Evolutionary conservation across 169 alveolate genomes (phyloP).

Genomic region (Babesia microti): DNA sequence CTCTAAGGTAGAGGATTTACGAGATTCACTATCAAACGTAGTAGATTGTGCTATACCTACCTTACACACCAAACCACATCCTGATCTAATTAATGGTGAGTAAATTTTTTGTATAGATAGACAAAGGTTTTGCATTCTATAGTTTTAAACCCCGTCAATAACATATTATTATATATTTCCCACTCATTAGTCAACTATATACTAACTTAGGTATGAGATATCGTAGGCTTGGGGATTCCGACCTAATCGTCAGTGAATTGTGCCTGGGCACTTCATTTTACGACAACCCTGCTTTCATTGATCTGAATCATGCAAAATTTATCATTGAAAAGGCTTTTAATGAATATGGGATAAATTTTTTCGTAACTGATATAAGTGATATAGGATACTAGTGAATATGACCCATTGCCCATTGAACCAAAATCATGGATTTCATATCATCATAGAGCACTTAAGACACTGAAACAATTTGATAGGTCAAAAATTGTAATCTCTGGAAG

Average conservation of each 20-base stretch:
- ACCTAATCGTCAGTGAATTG: slow-evolving; percentile 57
- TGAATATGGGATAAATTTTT: slow-evolving; percentile 64
- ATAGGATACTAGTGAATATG: slow-evolving; percentile 68
- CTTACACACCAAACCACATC: slow-evolving; percentile 5
- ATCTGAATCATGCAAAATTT: slow-evolving; percentile 55
- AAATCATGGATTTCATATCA: slow-evolving; percentile 57
- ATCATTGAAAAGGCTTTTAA: slow-evolving; percentile 58
- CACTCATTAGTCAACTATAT: background rate
- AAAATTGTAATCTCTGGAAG: slow-evolving; percentile 41
- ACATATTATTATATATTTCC: background rate
- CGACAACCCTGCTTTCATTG: slow-evolving; percentile 61
- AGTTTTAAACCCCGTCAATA: slow-evolving; percentile 7
- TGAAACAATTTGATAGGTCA: slow-evolving; percentile 36
- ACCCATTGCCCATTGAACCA: slow-evolving; percentile 67
- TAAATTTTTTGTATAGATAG: too few relatives aligned
- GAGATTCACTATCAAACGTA: background rate
- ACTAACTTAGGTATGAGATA: slow-evolving; percentile 42
- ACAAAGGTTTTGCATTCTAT: too few relatives aligned
- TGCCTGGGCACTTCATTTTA: slow-evolving; percentile 63
- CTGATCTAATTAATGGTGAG: too few relatives aligned
- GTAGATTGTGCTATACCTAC: slow-evolving; percentile 5
- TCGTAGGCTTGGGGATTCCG: slow-evolving; percentile 53
- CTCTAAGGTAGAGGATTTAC: background rate
- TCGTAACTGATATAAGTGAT: slow-evolving; percentile 12
- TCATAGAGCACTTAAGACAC: slow-evolving; percentile 45